Evolutionary conservation across 306 rosid species (phyloP).

Genomic region (Vigna mungo): DNA sequence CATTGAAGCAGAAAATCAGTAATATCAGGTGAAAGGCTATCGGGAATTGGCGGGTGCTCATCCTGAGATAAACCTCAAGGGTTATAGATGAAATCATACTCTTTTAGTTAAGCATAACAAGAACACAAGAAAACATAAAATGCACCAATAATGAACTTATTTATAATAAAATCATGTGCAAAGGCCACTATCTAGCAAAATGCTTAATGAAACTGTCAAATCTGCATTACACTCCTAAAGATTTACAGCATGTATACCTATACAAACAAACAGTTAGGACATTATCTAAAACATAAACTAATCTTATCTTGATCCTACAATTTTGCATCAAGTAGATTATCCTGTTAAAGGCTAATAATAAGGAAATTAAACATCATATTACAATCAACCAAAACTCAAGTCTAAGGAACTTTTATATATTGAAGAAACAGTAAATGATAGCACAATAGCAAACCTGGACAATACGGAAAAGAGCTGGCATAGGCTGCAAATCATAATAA

Average conservation of each 20-base stretch:
- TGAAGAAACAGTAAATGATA: slow-evolving; percentile 10
- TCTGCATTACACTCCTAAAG: not conserved
- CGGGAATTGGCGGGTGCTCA: slow-evolving; percentile 96
- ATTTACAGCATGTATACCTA: not conserved
- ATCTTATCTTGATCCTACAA: not conserved
- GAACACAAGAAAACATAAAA: slow-evolving; percentile 24
- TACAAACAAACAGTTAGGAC: not conserved
- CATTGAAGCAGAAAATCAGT: slow-evolving; percentile 97
- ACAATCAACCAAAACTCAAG: slow-evolving; percentile 12
- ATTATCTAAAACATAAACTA: not conserved
- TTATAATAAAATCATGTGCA: slow-evolving; percentile 26
- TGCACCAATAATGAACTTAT: slow-evolving; percentile 25
- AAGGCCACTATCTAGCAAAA: slow-evolving; percentile 28
- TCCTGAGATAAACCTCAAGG: slow-evolving; percentile 67
- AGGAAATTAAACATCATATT: not conserved
- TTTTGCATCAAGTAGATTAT: not conserved
- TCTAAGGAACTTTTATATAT: slow-evolving; percentile 17
- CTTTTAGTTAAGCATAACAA: slow-evolving; percentile 34
- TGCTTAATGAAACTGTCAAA: not conserved
- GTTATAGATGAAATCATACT: slow-evolving; percentile 30
- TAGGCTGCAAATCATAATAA: slow-evolving; percentile 96
- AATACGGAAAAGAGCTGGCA: slow-evolving; percentile 99
- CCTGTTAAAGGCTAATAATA: not conserved
- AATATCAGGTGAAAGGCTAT: slow-evolving; percentile 87
- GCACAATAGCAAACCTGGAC: slow-evolving; percentile 75